Base-by-base conservation (phyloP, 192 early-diverging fungal genomes). In the Coemansia sp. region DNA sequence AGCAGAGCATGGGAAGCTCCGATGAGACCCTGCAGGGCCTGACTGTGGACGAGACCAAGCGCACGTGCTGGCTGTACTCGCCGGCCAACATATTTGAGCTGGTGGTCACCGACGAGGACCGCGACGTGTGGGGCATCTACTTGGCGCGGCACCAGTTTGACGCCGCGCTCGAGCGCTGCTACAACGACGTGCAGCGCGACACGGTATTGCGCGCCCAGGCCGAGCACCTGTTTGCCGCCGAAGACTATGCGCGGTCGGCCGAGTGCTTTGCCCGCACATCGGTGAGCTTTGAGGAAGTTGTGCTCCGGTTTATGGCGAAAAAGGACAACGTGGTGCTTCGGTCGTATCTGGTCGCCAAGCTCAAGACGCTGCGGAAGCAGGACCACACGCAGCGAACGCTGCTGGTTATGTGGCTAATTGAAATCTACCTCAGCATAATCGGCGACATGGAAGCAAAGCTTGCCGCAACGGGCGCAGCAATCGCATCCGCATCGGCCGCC, bases 81-180 rank as follows among this genome's bases (percentile, higher is more conserved):
- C 88, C 87, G n/a, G 56, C 73, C 10, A 80, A 88, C 3, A 84
- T 99, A 31, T 92, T 88, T 61, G 95, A 99, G 77, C 72, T 99
- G n/a, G 82, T 93, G 24, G 85, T 97, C 22, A 87, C 82, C 0
- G 89, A 95, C 29, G 97, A 99, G 80, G 93, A 94, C 54, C 86
- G 94, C 31, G 89, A 99, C 59, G 88, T 96, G 5, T 99, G 97
- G 97, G 83, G 86, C 29, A 83, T 98, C 2, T 97, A 90, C 65
- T 73, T 99, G 33, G 73, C 87, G 25, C 86, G 86, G 32, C 87
- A 88, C 52, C 81, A 88, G 56, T 99, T 91, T 66, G 92, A 95
- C 32, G 64, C 84, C 2, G 94, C 96, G 2, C 70, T 95, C 24
- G 66, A 84, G 38, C 89, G 89, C 66, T 88, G 91, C 58, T 69